phyloP scores from a whole-genome alignment of 176 grass and related monocot species.

The Urochloa ruziziensis region DNA sequence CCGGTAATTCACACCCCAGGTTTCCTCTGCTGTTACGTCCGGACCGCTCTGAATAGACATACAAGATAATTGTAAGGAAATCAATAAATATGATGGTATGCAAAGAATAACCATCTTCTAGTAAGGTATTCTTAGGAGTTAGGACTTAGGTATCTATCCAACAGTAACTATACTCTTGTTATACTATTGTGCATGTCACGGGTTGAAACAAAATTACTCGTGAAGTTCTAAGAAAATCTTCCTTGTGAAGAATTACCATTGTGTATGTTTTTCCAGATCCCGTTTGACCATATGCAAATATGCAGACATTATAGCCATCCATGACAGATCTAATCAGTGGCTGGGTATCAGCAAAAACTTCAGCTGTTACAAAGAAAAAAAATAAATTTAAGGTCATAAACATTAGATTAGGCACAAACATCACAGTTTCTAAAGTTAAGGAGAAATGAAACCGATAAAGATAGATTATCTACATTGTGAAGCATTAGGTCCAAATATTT shows the following conservation, averaged over 20 bases:
- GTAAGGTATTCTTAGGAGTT: background rate
- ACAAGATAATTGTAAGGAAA: conserved; percentile 10
- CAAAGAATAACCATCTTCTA: background rate
- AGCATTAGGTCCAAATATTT: conserved; percentile 58
- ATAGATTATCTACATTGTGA: conserved; percentile 56
- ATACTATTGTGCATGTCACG: background rate
- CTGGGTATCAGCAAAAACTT: conserved; percentile 70
- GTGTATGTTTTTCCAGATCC: conserved; percentile 91
- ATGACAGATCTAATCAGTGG: conserved; percentile 82
- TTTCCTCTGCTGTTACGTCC: conserved; percentile 53
- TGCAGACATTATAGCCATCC: conserved; percentile 87
- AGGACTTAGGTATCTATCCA: background rate
- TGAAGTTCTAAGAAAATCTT: background rate
- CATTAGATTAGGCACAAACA: background rate
- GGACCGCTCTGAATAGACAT: conserved; percentile 66
- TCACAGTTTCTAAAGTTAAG: conserved; percentile 21
- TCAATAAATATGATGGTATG: background rate
- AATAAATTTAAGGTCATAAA: conserved; percentile 17
- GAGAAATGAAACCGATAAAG: conserved; percentile 10
- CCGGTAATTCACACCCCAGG: conserved; percentile 77
- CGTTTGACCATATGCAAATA: conserved; percentile 94
- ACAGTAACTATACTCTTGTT: background rate
- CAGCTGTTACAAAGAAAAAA: conserved; percentile 51
- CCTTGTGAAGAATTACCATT: conserved; percentile 54
- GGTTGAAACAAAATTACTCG: background rate